Conservation (phyloP, 2,329 filamentous ascomycete genomes). For the Taxawa tesnikishii region DNA sequence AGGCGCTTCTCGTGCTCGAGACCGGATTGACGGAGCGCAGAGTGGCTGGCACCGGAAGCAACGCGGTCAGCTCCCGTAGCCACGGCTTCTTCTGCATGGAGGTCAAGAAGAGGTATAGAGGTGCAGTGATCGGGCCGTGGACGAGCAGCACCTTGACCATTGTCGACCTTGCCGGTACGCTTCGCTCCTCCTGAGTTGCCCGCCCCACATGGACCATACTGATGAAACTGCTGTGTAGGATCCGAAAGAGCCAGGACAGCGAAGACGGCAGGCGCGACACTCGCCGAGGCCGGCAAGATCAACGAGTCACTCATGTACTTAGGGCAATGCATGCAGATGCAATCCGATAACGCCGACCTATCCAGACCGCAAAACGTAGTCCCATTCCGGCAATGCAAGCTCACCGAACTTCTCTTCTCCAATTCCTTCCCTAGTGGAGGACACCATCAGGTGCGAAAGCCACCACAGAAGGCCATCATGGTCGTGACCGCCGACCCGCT, state of each 20-base stretch:
- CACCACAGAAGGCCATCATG: slow-evolving; percentile 85
- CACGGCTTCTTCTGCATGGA: slow-evolving; percentile 96
- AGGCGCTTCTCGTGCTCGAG: slow-evolving; percentile 82
- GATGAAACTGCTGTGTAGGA: slow-evolving; percentile 28
- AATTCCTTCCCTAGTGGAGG: slow-evolving; percentile 37
- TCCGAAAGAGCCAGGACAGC: slow-evolving; percentile 88
- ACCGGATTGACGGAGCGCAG: slow-evolving; percentile 76
- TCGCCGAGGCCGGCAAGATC: slow-evolving; percentile 94
- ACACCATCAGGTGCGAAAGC: slow-evolving; percentile 37
- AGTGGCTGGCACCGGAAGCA: slow-evolving; percentile 83
- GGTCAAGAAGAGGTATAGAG: slow-evolving; percentile 64
- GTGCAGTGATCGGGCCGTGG: slow-evolving; percentile 49
- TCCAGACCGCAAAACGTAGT: slow-evolving; percentile 46
- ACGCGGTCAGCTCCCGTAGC: slow-evolving; percentile 81
- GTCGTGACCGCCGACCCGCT: slow-evolving; percentile 87
- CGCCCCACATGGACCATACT: slow-evolving; percentile 5
- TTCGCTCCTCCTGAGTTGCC: neutral
- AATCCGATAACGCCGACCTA: slow-evolving; percentile 59
- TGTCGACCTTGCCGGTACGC: slow-evolving; percentile 71
- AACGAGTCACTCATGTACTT: slow-evolving; percentile 98
- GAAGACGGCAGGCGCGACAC: slow-evolving; percentile 83
- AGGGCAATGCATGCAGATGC: slow-evolving; percentile 92
- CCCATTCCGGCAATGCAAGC: slow-evolving; percentile 51
- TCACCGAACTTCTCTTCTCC: slow-evolving; percentile 40
- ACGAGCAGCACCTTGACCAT: slow-evolving; percentile 69